Evolutionary conservation across 805 yeast genomes (phyloP), one percentile per base, ranked within the genome.

Genomic region (Schizosaccharomyces cryophilus): DNA sequence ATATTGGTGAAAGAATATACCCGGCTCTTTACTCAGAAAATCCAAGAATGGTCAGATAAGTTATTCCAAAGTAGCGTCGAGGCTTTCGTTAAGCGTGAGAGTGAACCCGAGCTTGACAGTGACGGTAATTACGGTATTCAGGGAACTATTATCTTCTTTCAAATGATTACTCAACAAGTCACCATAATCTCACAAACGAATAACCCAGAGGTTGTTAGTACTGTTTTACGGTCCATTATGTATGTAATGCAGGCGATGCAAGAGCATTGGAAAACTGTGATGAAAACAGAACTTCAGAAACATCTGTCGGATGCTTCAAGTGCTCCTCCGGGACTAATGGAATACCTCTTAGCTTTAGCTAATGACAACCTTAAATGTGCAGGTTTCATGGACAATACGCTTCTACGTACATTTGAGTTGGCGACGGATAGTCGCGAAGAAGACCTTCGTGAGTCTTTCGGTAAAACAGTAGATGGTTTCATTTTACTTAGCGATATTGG

Each of bases 161-260:
- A 85, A 64, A 84, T 87, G 83, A 80, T 87, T 62, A 82, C 83
- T n/a, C 95, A 87, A 68, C 95, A 88, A 69, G 83, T 87, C 17
- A 94, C 85, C 64, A 89, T 85, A 5, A 93, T 95, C 0, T 85
- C 88, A 0, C 89, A 84, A 40, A 81, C 90, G 2, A 86, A 87
- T 3, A 88, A 85, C 70, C 87, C 88, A 5, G 78, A 82, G 64
- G 84, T 87, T 31, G 74, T 87, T 42, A 81, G 82, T 13, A 93
- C 90, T 29, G 93, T 87, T 13, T 79, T 87, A 17, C 82, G 78
- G 61, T 81, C 83, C 63, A 85, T 88, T 75, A 78, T 84, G 40
- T 73, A 72, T 5, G 74, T 85, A 60, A 74, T 87, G 63, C 73
- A 78, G 59, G 70, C 75, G 61, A 75, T 95, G 64, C 87, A 85